Percentiles rank a stretch among this genome's conserved stretches.
phyloP scores from a whole-genome alignment of 495 filamentous ascomycete species.

The Xylaria palmicola region DNA sequence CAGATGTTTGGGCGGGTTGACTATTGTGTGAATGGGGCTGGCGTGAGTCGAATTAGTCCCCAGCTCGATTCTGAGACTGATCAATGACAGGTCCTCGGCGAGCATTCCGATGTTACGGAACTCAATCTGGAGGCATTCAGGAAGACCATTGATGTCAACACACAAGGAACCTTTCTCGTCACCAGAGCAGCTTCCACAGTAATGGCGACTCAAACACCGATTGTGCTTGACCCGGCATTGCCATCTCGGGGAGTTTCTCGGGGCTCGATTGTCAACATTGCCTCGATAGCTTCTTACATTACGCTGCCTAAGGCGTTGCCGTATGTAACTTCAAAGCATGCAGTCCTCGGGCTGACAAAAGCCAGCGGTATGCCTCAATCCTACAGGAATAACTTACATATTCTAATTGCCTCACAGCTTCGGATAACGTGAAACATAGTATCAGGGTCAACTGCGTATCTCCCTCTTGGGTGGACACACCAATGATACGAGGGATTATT shows the following conservation, averaged over 20 bases:
- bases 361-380: slow-evolving; percentile 6
- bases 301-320: neutral
- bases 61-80: neutral
- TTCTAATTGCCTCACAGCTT: neutral
- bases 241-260: neutral
- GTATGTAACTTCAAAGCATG: slow-evolving; percentile 5
- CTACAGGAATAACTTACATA: too few relatives aligned
- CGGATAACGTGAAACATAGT: neutral
- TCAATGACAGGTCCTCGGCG: neutral
- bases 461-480: slow-evolving; percentile 14
- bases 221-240: neutral
- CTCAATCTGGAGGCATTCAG: neutral
- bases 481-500: neutral
- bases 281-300: neutral
- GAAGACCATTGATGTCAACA: slow-evolving; percentile 1
- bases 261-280: slow-evolving; percentile 6
- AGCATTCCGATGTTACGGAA: neutral
- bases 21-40: neutral
- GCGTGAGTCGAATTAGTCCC: neutral
- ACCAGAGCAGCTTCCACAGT: neutral
- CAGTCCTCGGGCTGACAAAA: neutral
- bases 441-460: slow-evolving; percentile 15
- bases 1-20: neutral
- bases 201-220: neutral
- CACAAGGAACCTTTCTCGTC: slow-evolving; percentile 2